Base-by-base conservation (phyloP, 176 grass and related monocot species). In the Neostapfia colusana region DNA sequence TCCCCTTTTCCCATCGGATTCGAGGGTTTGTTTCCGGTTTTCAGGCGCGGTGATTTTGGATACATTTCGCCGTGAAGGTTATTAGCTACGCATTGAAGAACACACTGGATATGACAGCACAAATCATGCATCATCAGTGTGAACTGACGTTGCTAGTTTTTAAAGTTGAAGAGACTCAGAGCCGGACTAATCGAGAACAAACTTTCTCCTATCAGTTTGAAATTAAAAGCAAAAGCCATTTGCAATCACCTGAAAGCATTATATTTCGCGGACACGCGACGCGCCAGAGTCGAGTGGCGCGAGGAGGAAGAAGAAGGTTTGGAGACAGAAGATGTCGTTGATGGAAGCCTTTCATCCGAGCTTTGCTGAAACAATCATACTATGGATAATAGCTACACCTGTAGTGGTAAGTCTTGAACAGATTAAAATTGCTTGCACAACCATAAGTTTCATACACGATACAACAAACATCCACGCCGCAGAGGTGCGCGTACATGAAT, bases 61-160 rank as follows among this genome's bases (percentile, higher is more conserved):
- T 31, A 31, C 1, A 3, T 31, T 31, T 31, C 31, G 31, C n/a
- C n/a, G n/a, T n/a, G n/a, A n/a, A n/a, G n/a, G n/a, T 46, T 31
- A 31, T 71, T 54, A 51, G 17, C 31, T 15, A 23, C 0, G 3
- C 31, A 31, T 31, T 31, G 48, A 72, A 55, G 49, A 56, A 40
- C 7, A 10, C 51, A 27, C 10, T 26, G 39, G 3, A 42, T 14
- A 40, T 31, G 39, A 45, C 11, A 14, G 14, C 13, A 42, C 51
- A 41, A 42, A 36, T 3, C 54, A 75, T 31, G 23, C 27, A 17
- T 0, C 37, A n/a, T 5, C 43, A 44, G 31, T 45, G 23, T 43
- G 56, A 61, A 61, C 15, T 13, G 10, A 41, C 53, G 35, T 58
- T 74, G 38, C 37, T 58, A 38, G 24, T 56, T 74, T 58, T 74